Conservation (phyloP, 177 flowering plant genomes). For the Vitis hybrid region DNA sequence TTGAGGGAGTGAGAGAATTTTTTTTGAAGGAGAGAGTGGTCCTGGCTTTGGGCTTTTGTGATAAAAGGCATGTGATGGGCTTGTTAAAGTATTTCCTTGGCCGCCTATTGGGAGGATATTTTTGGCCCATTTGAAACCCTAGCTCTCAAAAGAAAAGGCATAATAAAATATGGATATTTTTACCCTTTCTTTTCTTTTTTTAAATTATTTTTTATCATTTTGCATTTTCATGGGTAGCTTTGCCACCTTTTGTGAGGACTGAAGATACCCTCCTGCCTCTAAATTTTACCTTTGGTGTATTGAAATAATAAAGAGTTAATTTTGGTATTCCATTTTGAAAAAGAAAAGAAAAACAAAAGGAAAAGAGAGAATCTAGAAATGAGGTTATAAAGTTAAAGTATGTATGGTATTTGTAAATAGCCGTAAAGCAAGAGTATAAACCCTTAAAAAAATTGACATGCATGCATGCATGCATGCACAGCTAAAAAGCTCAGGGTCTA, state of each 20-base stretch:
- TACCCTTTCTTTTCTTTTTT: background rate
- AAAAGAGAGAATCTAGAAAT: background rate
- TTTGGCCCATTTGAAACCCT: conserved; percentile 12
- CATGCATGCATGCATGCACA: no score
- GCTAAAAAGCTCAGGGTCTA: no score
- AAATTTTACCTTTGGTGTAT: no score
- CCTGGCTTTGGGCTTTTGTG: conserved; percentile 10
- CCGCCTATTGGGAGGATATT: background rate
- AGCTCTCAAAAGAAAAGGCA: conserved; percentile 4
- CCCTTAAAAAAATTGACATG: no score
- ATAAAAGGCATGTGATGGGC: background rate
- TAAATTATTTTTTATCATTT: no score
- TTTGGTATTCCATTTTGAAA: background rate
- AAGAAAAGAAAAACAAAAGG: conserved; percentile 10
- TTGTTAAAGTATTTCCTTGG: conserved; percentile 8
- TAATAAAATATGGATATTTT: background rate
- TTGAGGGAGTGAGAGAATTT: no score
- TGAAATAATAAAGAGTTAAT: background rate
- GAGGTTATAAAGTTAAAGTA: no score
- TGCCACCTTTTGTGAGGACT: no score
- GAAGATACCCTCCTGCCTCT: no score
- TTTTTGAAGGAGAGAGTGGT: background rate
- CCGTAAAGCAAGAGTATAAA: background rate
- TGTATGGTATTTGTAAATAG: background rate
- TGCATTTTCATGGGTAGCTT: no score